Conservation (phyloP, 352 stramenopile genomes). For the Globisporangium carolinianum region DNA sequence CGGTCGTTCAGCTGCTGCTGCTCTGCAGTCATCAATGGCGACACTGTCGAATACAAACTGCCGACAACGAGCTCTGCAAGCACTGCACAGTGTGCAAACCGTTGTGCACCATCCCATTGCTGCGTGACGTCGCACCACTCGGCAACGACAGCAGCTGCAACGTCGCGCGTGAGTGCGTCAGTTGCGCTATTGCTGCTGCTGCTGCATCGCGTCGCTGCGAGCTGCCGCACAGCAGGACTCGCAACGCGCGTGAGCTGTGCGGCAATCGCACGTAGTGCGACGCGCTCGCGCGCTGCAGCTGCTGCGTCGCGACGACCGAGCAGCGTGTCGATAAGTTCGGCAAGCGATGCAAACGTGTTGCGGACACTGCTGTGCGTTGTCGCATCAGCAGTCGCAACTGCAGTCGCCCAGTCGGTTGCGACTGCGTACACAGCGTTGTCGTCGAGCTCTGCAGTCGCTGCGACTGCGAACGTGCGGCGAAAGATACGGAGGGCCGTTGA, state of each 20-base stretch:
- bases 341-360: background rate
- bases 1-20: constrained; percentile 1
- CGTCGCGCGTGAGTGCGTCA: background rate
- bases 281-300: background rate
- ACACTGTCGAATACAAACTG: too few species aligned
- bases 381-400: background rate
- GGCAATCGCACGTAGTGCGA: background rate
- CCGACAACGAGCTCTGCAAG: constrained; percentile 12
- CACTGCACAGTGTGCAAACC: constrained; percentile 38
- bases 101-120: constrained; percentile 16
- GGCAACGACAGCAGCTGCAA: constrained; percentile 15
- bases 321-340: background rate
- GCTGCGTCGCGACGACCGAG: background rate
- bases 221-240: constrained; percentile 6
- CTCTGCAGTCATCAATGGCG: too few species aligned
- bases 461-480: constrained; percentile 2
- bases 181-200: background rate
- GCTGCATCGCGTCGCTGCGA: background rate
- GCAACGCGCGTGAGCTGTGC: background rate
- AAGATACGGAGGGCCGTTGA: constrained; percentile 3
- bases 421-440: background rate
- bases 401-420: constrained; percentile 3
- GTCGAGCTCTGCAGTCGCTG: background rate
- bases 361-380: background rate
- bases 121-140: constrained; percentile 20